Evolutionary conservation across 192 early-diverging fungal genomes (phyloP).

Genomic region (Oehlia diaphana): DNA sequence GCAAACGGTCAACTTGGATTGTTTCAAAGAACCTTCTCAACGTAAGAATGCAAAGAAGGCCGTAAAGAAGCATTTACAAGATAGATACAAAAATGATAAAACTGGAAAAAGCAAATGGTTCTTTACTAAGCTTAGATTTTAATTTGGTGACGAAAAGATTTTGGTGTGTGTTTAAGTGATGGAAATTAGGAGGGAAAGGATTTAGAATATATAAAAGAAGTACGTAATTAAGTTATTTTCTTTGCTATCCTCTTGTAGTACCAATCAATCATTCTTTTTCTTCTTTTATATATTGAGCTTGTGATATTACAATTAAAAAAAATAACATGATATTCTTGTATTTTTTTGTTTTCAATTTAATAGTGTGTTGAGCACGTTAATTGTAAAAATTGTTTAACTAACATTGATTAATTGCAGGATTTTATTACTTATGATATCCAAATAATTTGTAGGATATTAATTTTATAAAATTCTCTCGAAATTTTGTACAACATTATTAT

Average conservation of each 20-base stretch:
- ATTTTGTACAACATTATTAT: too few relatives aligned
- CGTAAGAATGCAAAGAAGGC: slow-evolving; percentile 87
- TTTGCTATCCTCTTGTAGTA: too few relatives aligned
- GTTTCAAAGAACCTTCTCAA: slow-evolving; percentile 95
- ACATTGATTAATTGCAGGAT: too few relatives aligned
- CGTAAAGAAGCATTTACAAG: slow-evolving; percentile 95
- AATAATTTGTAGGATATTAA: too few relatives aligned
- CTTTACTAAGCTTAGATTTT: slow-evolving; percentile 99
- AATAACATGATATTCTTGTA: neutral
- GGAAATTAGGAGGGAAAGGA: neutral
- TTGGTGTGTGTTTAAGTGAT: neutral
- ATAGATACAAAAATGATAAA: slow-evolving; percentile 94
- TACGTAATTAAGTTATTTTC: neutral
- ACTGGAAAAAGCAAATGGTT: slow-evolving; percentile 99
- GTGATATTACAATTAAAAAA: neutral
- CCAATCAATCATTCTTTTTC: neutral
- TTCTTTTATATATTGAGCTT: neutral
- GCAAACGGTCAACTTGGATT: slow-evolving; percentile 79
- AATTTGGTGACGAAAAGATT: slow-evolving; percentile 37
- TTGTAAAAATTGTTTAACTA: too few relatives aligned
- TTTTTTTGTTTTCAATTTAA: neutral
- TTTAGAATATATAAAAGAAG: neutral
- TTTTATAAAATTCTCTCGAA: too few relatives aligned
- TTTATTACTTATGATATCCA: too few relatives aligned
- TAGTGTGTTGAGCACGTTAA: too few relatives aligned